Conservation (phyloP, 1,139 yeast genomes). For the Sugiyamaella grinbergsii region DNA sequence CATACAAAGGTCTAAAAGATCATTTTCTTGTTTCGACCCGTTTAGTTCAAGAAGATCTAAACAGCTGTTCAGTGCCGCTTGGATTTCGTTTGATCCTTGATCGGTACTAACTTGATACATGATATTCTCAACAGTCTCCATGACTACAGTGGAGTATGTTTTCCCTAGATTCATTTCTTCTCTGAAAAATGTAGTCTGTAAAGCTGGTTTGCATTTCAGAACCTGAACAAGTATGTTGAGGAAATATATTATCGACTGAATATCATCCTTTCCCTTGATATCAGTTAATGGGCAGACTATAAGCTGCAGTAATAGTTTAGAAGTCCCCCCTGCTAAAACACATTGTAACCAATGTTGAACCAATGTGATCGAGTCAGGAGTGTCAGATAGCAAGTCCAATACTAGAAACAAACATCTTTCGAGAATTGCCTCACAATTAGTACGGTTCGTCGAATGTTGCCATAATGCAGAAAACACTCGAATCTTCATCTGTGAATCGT, state of each 20-base stretch:
- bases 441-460: conserved; percentile 46
- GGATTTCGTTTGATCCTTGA: neutral
- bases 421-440: conserved; percentile 50
- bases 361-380: conserved; percentile 38
- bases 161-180: conserved; percentile 3
- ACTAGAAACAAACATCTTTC: conserved; percentile 68
- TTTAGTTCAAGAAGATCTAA: conserved; percentile 15
- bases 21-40: conserved; percentile 16
- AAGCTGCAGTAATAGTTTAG: conserved; percentile 61
- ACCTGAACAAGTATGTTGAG: conserved; percentile 24
- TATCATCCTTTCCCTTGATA: conserved; percentile 2
- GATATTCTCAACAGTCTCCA: conserved; percentile 3
- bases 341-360: conserved; percentile 60
- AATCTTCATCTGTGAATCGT: conserved; percentile 19
- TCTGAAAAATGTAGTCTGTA: conserved; percentile 15
- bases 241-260: conserved; percentile 20
- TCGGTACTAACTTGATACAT: conserved; percentile 1
- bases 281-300: conserved; percentile 53
- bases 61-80: conserved; percentile 4
- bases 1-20: conserved; percentile 23
- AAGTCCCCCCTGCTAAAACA: conserved; percentile 55
- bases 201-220: conserved; percentile 22
- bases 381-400: conserved; percentile 56
- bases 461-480: conserved; percentile 46
- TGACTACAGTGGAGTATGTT: neutral